phyloP scores from a whole-genome alignment of 1,284 basidiomycete genomes.

The Tilletia indica region DNA sequence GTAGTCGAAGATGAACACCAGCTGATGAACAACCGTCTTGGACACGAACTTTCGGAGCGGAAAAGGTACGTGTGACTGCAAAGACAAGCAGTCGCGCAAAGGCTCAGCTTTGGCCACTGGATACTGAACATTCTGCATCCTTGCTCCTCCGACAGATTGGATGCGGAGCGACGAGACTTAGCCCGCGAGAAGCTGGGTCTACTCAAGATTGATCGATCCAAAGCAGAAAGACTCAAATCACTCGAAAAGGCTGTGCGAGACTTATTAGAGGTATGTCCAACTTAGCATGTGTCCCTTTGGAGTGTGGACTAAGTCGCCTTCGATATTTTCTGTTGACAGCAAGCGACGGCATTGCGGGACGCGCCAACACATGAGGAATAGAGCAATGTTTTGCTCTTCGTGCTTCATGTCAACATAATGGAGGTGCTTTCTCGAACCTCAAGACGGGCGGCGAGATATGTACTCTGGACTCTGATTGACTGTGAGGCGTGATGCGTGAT shows the following conservation, averaged over 20 bases:
- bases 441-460: too few relatives aligned
- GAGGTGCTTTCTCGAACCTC: too few relatives aligned
- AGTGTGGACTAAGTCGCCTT: too few relatives aligned
- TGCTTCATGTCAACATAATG: too few relatives aligned
- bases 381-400: too few relatives aligned
- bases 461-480: too few relatives aligned
- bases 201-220: neutral
- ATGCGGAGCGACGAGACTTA: neutral
- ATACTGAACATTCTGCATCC: too few relatives aligned
- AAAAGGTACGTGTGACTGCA: neutral
- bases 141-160: neutral
- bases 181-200: conserved; percentile 1
- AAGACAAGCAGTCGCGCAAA: neutral
- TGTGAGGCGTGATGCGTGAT: too few relatives aligned
- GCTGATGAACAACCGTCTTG: neutral
- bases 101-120: neutral
- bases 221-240: neutral
- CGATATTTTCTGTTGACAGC: too few relatives aligned
- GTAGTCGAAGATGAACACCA: conserved; percentile 3
- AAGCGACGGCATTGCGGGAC: too few relatives aligned
- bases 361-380: too few relatives aligned
- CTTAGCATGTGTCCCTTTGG: neutral
- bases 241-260: conserved; percentile 2
- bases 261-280: neutral
- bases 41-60: conserved; percentile 12